These are phyloP conservation scores for Apophysomyces variabilis DNA, from an alignment of 371 early-diverging fungal genomes.

Conservation along the genomic window DNA sequence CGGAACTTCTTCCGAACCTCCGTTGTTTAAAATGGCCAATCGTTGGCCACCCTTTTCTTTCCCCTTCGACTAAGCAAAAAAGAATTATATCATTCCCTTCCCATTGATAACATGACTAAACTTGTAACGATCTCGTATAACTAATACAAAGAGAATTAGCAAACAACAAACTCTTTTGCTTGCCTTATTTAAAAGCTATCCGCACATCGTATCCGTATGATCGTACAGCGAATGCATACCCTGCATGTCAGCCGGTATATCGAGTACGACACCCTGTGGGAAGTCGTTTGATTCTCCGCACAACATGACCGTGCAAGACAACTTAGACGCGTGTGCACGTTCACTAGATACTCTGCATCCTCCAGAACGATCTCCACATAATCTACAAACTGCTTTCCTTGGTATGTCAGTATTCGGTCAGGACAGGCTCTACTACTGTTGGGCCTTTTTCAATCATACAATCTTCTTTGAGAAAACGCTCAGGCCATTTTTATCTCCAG, in stretches of 20 bases:
- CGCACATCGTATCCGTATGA: slow-evolving; percentile 1
- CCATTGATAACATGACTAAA: slow-evolving; percentile 1
- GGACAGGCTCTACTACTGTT: no score
- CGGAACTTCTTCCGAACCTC: slow-evolving; percentile 21
- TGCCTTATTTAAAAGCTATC: slow-evolving; percentile 10
- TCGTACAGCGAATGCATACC: slow-evolving; percentile 10
- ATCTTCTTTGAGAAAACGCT: background rate
- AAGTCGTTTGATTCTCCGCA: slow-evolving; percentile 6
- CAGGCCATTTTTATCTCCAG: background rate
- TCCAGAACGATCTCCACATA: background rate
- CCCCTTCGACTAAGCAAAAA: background rate
- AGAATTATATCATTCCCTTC: background rate
- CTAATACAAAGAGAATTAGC: background rate
- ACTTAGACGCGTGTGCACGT: background rate
- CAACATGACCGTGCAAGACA: slow-evolving; percentile 2
- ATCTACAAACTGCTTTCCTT: background rate
- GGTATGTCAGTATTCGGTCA: no score
- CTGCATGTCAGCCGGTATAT: slow-evolving; percentile 10
- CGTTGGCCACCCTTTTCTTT: background rate
- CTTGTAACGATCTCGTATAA: background rate
- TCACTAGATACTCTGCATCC: background rate
- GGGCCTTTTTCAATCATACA: background rate
- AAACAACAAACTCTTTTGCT: background rate
- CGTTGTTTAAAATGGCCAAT: slow-evolving; percentile 9
- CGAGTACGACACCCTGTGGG: slow-evolving; percentile 9